Evolutionary conservation across 2,329 filamentous ascomycete genomes (phyloP).

Genomic region (Pyrenochaeta sp.): DNA sequence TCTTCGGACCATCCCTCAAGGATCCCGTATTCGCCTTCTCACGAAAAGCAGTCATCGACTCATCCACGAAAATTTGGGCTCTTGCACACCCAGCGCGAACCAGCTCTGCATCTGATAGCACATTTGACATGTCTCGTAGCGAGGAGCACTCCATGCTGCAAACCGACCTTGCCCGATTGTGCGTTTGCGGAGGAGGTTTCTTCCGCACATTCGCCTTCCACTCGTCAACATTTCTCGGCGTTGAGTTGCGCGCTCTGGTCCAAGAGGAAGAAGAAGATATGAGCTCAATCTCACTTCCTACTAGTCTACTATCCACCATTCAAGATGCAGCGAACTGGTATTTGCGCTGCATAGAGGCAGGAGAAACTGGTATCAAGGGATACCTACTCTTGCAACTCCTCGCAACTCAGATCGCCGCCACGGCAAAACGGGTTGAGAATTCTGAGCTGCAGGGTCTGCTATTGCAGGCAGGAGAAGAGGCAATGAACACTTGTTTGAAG

Average conservation of each 20-base stretch:
- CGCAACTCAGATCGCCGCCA: slow-evolving; percentile 28
- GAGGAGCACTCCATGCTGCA: background rate
- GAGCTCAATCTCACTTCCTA: slow-evolving; percentile 19
- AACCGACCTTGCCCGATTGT: slow-evolving; percentile 26
- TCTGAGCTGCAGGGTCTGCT: slow-evolving; percentile 21
- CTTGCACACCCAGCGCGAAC: slow-evolving; percentile 11
- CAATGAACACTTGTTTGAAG: slow-evolving; percentile 20
- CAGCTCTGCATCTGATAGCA: too few relatives aligned
- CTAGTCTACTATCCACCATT: slow-evolving; percentile 24
- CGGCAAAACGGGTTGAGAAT: slow-evolving; percentile 15
- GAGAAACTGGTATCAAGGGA: slow-evolving; percentile 41
- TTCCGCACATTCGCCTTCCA: slow-evolving; percentile 33
- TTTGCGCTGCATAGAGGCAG: slow-evolving; percentile 30
- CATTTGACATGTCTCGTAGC: too few relatives aligned
- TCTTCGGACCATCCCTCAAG: slow-evolving; percentile 25
- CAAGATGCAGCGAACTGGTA: slow-evolving; percentile 31
- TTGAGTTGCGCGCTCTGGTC: slow-evolving; percentile 30
- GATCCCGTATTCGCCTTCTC: slow-evolving; percentile 36
- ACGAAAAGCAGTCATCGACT: slow-evolving; percentile 32
- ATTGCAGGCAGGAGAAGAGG: slow-evolving; percentile 22
- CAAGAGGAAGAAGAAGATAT: slow-evolving; percentile 34
- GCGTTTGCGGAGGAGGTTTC: slow-evolving; percentile 32
- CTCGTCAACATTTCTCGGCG: slow-evolving; percentile 25
- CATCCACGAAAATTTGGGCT: slow-evolving; percentile 37
- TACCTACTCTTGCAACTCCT: slow-evolving; percentile 32